Evolutionary conservation across 805 yeast species (phyloP).

Genomic region (Debaryomyces tyrocola): DNA sequence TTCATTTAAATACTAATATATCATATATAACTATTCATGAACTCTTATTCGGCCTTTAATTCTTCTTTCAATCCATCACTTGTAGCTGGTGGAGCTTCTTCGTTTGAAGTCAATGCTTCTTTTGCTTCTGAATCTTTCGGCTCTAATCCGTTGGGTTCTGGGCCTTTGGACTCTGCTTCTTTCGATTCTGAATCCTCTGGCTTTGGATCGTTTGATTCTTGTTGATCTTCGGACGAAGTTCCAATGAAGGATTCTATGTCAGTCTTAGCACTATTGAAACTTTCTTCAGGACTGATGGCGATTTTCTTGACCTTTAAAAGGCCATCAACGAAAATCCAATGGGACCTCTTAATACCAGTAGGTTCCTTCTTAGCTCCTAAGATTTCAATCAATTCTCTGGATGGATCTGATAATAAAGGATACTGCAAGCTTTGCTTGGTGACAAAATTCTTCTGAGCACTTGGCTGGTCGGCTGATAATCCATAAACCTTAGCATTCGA

Average conservation of each 20-base stretch:
- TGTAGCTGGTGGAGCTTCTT: constrained; percentile 3
- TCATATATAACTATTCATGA: constrained; percentile 1
- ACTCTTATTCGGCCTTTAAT: constrained; percentile 2
- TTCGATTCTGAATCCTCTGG: neutral
- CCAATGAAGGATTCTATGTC: constrained; percentile 49
- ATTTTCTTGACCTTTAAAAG: constrained; percentile 54
- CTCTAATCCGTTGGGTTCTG: constrained; percentile 6
- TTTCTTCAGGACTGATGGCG: constrained; percentile 52
- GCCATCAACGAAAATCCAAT: constrained; percentile 86
- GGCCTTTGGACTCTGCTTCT: neutral
- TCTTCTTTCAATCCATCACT: constrained; percentile 5
- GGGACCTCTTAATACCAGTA: constrained; percentile 80
- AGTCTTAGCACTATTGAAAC: constrained; percentile 58
- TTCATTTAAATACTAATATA: neutral
- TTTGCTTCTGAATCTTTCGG: constrained; percentile 4
- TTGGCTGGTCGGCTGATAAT: constrained; percentile 76
- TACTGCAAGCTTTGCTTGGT: constrained; percentile 72
- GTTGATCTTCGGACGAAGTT: constrained; percentile 5
- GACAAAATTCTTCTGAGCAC: constrained; percentile 74
- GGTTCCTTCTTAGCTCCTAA: constrained; percentile 86
- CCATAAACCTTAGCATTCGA: constrained; percentile 70
- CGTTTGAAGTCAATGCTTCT: constrained; percentile 1
- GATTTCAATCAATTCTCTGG: constrained; percentile 61
- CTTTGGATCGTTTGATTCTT: neutral
- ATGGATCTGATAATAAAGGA: constrained; percentile 75